Percentiles rank a stretch among this genome's conserved stretches.
Evolutionary conservation across 441 rosid species (phyloP).

Genomic region (Syzygium malaccense): DNA sequence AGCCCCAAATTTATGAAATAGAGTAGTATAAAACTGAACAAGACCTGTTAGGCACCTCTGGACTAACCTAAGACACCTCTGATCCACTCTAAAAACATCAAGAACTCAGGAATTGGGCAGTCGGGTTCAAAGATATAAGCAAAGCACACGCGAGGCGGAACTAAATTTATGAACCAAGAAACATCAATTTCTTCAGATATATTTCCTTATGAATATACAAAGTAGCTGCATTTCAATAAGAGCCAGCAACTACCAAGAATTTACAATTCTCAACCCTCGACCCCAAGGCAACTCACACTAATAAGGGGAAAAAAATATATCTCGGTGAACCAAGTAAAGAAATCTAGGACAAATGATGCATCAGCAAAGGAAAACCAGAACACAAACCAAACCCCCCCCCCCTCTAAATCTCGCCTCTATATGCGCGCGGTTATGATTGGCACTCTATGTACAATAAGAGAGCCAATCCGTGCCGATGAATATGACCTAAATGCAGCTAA

Average conservation of each 20-base stretch:
- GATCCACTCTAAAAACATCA: not conserved
- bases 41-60: not conserved
- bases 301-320: conserved; percentile 6
- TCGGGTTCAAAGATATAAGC: not conserved
- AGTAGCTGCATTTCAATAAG: conserved; percentile 23
- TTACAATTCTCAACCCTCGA: conserved; percentile 46
- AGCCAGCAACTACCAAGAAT: conserved; percentile 37
- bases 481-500: conserved; percentile 12
- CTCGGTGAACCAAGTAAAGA: not conserved
- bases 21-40: not conserved
- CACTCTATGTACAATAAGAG: conserved; percentile 15
- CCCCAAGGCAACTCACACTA: conserved; percentile 23
- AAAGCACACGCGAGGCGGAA: not conserved
- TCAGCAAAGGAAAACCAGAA: not conserved
- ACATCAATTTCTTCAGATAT: conserved; percentile 13
- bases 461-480: conserved; percentile 22
- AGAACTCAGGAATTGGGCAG: not conserved
- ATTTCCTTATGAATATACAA: conserved; percentile 39
- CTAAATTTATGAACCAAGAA: not conserved
- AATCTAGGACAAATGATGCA: not conserved
- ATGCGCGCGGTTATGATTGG: conserved; percentile 18
- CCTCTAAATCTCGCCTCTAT: conserved; percentile 11
- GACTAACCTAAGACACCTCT: not conserved
- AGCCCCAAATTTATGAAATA: not conserved
- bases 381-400: conserved; percentile 30